These are phyloP conservation scores for Amniculicola lignicola DNA, from an alignment of 495 filamentous ascomycete species.

Conservation along the genomic window DNA sequence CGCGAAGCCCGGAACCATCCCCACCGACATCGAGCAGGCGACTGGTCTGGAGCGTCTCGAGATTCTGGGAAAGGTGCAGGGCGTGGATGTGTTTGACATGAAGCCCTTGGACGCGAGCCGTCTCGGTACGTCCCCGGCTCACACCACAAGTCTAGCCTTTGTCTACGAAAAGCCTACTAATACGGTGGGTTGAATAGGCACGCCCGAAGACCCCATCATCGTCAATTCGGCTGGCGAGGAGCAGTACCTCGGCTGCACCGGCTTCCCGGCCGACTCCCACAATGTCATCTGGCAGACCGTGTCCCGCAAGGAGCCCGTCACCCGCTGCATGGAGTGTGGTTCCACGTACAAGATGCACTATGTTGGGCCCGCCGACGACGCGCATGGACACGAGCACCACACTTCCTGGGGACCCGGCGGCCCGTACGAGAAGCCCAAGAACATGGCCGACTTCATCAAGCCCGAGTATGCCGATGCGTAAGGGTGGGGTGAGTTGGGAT, in stretches of 20 bases:
- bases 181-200: slow-evolving; percentile 55
- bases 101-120: slow-evolving; percentile 87
- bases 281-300: slow-evolving; percentile 84
- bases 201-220: slow-evolving; percentile 81
- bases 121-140: slow-evolving; percentile 56
- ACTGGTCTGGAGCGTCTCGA: slow-evolving; percentile 98
- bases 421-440: slow-evolving; percentile 67
- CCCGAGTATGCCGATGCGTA: slow-evolving; percentile 74
- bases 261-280: slow-evolving; percentile 88
- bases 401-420: not conserved
- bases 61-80: slow-evolving; percentile 98
- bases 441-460: slow-evolving; percentile 87
- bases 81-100: slow-evolving; percentile 98
- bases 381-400: slow-evolving; percentile 52
- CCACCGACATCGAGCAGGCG: slow-evolving; percentile 88
- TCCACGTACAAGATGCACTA: slow-evolving; percentile 96
- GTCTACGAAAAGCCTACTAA: not conserved
- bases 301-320: slow-evolving; percentile 82
- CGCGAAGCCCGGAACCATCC: slow-evolving; percentile 75
- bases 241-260: slow-evolving; percentile 96
- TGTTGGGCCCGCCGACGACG: slow-evolving; percentile 63
- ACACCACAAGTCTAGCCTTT: not conserved
- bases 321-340: slow-evolving; percentile 95
- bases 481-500: slow-evolving; percentile 1
- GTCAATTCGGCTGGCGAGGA: slow-evolving; percentile 90